These are phyloP conservation scores for Chlorella sorokiniana DNA, from an alignment of 139 green algal genomes.

Conservation along the genomic window DNA sequence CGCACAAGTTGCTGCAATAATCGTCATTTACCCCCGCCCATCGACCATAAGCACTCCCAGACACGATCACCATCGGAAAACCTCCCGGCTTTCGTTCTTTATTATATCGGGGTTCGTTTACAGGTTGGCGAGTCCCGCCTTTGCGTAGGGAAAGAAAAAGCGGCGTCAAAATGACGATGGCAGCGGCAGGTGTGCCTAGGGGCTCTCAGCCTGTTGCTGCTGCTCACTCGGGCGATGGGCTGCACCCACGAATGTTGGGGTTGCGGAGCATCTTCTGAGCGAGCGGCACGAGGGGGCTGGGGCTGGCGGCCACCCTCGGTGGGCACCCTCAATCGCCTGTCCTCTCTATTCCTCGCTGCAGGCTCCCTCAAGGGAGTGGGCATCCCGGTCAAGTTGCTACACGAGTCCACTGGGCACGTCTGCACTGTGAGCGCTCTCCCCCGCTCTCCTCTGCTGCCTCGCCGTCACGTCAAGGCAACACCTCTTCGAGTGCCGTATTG, in stretches of 20 bases:
- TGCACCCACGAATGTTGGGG: not conserved
- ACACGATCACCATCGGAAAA: no score
- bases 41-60: not conserved
- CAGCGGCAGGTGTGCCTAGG: not conserved
- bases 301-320: no score
- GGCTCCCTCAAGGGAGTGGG: slow-evolving; percentile 62
- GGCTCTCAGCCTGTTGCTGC: not conserved
- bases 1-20: not conserved
- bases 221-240: not conserved
- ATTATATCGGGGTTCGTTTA: no score
- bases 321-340: not conserved
- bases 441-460: no score
- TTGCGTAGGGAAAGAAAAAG: not conserved
- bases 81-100: no score
- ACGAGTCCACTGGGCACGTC: slow-evolving; percentile 96
- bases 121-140: not conserved
- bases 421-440: slow-evolving; percentile 71
- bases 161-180: slow-evolving; percentile 19
- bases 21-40: not conserved
- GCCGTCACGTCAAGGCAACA: no score
- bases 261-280: not conserved
- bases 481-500: not conserved
- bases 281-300: no score
- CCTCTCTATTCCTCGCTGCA: slow-evolving; percentile 13
- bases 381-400: slow-evolving; percentile 95